Percentiles rank a stretch among this genome's conserved stretches.
Conservation (phyloP, 352 stramenopile species). For the Hyphochytrium catenoides region DNA sequence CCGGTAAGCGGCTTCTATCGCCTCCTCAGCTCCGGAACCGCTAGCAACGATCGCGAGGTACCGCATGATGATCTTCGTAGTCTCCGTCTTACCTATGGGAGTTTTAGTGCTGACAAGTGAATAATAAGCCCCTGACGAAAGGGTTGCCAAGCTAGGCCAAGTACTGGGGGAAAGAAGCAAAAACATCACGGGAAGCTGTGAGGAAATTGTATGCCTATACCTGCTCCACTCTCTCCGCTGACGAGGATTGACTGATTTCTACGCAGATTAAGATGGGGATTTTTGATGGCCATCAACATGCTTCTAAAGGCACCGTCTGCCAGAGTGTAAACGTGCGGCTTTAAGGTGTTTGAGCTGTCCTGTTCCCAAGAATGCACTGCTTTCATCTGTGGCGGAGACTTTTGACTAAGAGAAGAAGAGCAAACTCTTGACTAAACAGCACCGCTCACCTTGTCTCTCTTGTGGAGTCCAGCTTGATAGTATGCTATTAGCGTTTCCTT, state of each 20-base stretch:
- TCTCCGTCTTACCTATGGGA: constrained; percentile 93
- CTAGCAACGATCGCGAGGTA: constrained; percentile 75
- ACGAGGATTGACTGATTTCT: constrained; percentile 81
- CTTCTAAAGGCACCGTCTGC: constrained; percentile 56
- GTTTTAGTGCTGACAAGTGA: no score
- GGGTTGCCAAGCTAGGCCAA: no score
- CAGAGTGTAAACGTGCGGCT: constrained; percentile 59
- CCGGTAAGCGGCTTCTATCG: no score
- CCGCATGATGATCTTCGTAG: constrained; percentile 90
- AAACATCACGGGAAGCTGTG: no score
- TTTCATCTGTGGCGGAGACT: constrained; percentile 3
- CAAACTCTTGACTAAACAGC: constrained; percentile 1
- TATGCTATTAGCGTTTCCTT: constrained; percentile 12
- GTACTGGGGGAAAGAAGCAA: no score
- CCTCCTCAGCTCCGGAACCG: no score
- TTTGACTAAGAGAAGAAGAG: constrained; percentile 22
- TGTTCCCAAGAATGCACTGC: constrained; percentile 16
- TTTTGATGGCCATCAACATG: constrained; percentile 25
- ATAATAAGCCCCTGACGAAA: no score
- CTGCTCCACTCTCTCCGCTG: constrained; percentile 77
- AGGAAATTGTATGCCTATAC: no score
- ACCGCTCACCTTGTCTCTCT: no score
- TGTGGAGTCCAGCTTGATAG: no score
- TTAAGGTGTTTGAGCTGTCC: constrained; percentile 25
- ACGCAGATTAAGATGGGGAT: constrained; percentile 18